Conservation (phyloP, 1,284 basidiomycete species). For the Fomitiporia mediterranea region DNA sequence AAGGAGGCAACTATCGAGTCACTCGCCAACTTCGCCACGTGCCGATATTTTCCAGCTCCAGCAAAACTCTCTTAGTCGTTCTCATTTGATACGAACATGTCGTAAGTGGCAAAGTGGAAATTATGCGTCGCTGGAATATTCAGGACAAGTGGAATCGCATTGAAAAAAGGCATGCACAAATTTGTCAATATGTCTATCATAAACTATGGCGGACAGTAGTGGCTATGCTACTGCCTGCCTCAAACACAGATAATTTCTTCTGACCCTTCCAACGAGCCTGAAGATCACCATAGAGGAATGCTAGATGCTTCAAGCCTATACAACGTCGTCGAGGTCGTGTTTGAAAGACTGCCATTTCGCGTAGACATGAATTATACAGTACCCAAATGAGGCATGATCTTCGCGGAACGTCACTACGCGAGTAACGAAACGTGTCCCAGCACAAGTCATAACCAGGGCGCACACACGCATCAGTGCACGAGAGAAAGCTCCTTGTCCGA, state of each 20-base stretch:
- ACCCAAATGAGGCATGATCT: not conserved
- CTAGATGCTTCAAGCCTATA: constrained; percentile 14
- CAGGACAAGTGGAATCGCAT: not conserved
- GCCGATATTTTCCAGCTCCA: too few relatives aligned
- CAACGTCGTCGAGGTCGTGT: constrained; percentile 20
- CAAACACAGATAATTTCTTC: constrained; percentile 60
- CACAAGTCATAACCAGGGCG: not conserved
- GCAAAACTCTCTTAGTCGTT: too few relatives aligned
- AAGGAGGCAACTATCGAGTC: not conserved
- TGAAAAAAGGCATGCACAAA: not conserved
- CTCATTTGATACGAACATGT: too few relatives aligned
- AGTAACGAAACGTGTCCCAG: not conserved
- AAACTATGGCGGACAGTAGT: constrained; percentile 69
- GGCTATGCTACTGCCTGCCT: constrained; percentile 49
- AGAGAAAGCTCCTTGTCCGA: not conserved
- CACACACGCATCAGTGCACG: constrained; percentile 4
- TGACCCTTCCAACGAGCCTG: constrained; percentile 29
- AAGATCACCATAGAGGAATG: not conserved
- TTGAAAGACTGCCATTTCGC: not conserved
- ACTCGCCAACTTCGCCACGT: not conserved
- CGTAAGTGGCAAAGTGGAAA: too few relatives aligned
- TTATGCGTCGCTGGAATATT: too few relatives aligned
- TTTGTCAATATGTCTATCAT: constrained; percentile 53
- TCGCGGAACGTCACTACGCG: constrained; percentile 19
- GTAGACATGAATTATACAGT: not conserved